A percentile compares a stretch with the other conserved stretches of the same genome.
These are phyloP conservation scores for Chlamydomonas sphaeroides DNA, from an alignment of 139 green algal genomes.

Conservation along the genomic window DNA sequence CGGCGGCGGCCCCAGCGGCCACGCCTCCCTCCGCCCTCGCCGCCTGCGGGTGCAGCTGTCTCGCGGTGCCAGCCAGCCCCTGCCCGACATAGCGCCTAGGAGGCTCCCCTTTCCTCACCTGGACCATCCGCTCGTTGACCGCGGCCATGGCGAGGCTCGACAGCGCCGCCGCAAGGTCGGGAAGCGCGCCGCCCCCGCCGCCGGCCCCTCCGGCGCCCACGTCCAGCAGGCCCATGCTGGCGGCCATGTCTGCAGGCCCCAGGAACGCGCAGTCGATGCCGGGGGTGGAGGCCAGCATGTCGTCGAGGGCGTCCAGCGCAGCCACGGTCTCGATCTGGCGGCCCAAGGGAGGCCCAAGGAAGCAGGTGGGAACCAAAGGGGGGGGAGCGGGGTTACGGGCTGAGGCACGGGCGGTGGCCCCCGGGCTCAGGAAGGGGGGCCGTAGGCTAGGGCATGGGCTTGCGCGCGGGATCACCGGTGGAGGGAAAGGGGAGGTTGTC, in stretches of 20 bases:
- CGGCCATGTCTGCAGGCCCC: constrained; percentile 24
- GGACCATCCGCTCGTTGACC: neutral
- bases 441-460: no score
- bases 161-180: constrained; percentile 18
- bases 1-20: no score
- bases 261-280: constrained; percentile 27
- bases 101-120: no score
- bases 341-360: no score
- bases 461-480: no score
- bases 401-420: neutral
- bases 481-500: no score
- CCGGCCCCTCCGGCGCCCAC: neutral
- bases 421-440: neutral
- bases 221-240: constrained; percentile 14
- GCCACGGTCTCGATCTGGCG: constrained; percentile 16
- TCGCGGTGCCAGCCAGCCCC: no score
- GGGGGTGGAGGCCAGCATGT: neutral
- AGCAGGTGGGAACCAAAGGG: neutral
- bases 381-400: no score
- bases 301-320: constrained; percentile 17
- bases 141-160: neutral
- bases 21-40: no score
- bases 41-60: no score
- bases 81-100: no score
- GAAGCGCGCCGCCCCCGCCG: neutral